Evolutionary conservation across 2,329 filamentous ascomycete genomes (phyloP), one percentile per base, ranked within the genome.

Genomic region (Lachnellula subtilissima): DNA sequence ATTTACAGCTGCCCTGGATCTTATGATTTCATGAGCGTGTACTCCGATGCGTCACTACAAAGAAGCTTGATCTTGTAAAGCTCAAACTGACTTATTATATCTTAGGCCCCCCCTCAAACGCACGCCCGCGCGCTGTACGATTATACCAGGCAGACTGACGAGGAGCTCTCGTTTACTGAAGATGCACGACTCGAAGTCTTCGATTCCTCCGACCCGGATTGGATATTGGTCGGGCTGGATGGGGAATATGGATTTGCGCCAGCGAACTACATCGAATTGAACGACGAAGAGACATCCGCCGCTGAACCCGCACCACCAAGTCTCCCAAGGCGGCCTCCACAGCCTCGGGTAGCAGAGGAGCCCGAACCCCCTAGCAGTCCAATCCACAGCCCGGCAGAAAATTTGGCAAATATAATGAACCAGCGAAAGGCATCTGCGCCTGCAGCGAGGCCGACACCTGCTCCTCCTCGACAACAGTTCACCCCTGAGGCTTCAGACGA

Each of bases 121-220:
- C 80, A 86, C 64, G 94, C 93, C 50, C 91, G 88, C 72, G 90
- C 94, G n/a, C 82, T 97, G n/a, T 99, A 93, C 77, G 94, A 99
- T 72, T 99, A 99, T 72, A 89, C 89, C 50, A 85, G 93, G 66
- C 94, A 99, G 75, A 99, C 94, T 23, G 94, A 99, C 69, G 94
- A 99, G 74, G 94, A 99, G 74, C 79, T 99, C 9, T 97, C 93
- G 23, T 97, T 99, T 70, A 83, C 89, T 49, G 94, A 99, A 76
- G 92, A 96, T 70, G 86, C 88, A 42, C 75, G 84, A 46, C 80
- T 99, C 49, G 78, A 88, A 58, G 89, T 99, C 48, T 97, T 89
- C 74, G 94, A 99, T 72, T 86, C 81, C 9, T 88, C 91, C 5
- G 94, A 99, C 72, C 90, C 91, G 14, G 94, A 99, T 74, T 99